A percentile compares a stretch with the other conserved stretches of the same genome.
These are phyloP conservation scores for Rhizopus arrhizus DNA, from an alignment of 371 early-diverging fungal genomes.

Conservation along the genomic window DNA sequence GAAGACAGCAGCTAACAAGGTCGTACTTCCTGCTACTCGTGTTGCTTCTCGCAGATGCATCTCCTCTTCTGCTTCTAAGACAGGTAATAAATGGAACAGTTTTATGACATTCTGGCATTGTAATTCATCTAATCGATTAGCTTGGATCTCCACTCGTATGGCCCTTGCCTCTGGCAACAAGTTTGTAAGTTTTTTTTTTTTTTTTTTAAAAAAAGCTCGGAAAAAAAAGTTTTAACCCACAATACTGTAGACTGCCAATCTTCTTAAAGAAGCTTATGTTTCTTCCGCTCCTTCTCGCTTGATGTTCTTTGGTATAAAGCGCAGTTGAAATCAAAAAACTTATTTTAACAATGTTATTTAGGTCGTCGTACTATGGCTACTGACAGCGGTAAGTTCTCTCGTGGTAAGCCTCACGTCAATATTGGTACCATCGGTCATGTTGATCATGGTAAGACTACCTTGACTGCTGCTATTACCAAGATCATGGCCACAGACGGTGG, in stretches of 20 bases:
- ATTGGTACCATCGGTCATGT: conserved; percentile 99
- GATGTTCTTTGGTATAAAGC: conserved; percentile 42
- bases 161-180: conserved; percentile 51
- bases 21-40: conserved; percentile 49
- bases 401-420: conserved; percentile 97
- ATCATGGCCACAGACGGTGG: conserved; percentile 77
- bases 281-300: conserved; percentile 43
- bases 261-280: conserved; percentile 44
- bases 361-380: conserved; percentile 54
- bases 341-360: conserved; percentile 5
- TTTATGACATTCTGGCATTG: too few relatives aligned
- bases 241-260: conserved; percentile 39
- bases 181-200: conserved; percentile 31
- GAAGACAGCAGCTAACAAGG: conserved; percentile 54
- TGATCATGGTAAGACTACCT: conserved; percentile 99
- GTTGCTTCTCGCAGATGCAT: conserved; percentile 54
- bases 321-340: not conserved
- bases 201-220: not conserved
- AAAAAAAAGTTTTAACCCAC: not conserved
- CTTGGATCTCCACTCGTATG: conserved; percentile 42
- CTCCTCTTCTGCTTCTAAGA: conserved; percentile 41
- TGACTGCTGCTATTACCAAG: conserved; percentile 99
- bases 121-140: conserved; percentile 14
- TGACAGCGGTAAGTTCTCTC: conserved; percentile 63
- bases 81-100: conserved; percentile 29